Conservation (phyloP, 768 basidiomycete species). For the Termitomyces eurrhizus region DNA sequence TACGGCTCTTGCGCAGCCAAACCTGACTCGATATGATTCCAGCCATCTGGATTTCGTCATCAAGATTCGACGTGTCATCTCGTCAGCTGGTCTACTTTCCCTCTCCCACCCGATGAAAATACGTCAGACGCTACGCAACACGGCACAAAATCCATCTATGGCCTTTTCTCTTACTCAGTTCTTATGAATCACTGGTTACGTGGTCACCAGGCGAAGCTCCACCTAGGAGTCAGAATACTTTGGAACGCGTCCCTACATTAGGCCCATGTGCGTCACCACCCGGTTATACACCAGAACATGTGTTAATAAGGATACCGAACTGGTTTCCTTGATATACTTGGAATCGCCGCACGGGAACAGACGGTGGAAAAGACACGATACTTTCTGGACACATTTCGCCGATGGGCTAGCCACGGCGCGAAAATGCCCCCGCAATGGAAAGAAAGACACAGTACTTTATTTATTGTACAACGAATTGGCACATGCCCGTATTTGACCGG, state of each 20-base stretch:
- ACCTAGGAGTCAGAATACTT: slow-evolving; percentile 1
- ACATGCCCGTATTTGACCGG: background rate
- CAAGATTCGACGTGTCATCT: slow-evolving; percentile 1
- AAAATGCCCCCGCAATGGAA: background rate
- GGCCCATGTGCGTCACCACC: background rate
- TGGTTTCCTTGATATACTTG: background rate
- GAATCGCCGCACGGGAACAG: background rate
- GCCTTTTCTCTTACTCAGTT: background rate
- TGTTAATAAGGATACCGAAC: background rate
- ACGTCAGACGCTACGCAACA: slow-evolving; percentile 5
- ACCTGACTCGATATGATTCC: slow-evolving; percentile 5
- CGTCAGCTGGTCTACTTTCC: slow-evolving; percentile 1
- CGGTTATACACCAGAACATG: background rate
- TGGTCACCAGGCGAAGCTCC: slow-evolving; percentile 7
- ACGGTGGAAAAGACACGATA: background rate
- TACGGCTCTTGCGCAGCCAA: background rate
- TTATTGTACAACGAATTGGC: background rate
- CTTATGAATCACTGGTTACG: background rate
- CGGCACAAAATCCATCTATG: background rate
- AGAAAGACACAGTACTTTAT: background rate
- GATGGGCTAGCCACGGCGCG: background rate
- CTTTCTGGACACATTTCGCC: background rate
- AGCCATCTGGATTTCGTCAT: background rate
- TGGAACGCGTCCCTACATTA: background rate
- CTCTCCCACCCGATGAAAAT: background rate